Base-by-base conservation (phyloP, 2,329 filamentous ascomycete genomes). In the Ophiostoma himal-ulmi region DNA sequence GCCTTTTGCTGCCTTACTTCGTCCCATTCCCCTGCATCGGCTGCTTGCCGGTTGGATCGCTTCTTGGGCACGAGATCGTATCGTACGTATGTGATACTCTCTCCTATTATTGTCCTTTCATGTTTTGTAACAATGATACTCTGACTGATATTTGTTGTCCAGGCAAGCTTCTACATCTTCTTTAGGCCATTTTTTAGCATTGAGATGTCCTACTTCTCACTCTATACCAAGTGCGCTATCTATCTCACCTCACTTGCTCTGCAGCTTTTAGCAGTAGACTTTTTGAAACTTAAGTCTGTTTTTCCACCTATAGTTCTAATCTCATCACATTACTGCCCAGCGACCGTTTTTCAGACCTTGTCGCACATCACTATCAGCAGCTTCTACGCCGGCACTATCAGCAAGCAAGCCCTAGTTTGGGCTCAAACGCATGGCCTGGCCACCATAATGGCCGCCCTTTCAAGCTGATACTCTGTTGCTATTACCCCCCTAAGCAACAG, bases 241-340 rank as follows among this genome's bases (percentile, higher is more conserved):
- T n/a, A n/a, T 20, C 17, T 48, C 11, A 5, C n/a, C 17, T 48
- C 44, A 5, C n/a, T 13, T n/a, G 20, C 5, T 48, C 17, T 7
- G 5, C 44, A 48, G 4, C 17, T 6, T 48, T 48, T 48, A 48
- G 17, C 17, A 20, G n/a, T 7, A 8, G 14, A 48, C 14, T 7
- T 2, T n/a, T n/a, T 48, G 5, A 20, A 48, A 44, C 7, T 8
- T 8, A 6, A 8, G 1, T 48, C 4, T 48, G 41, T 14, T 48
- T 48, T 48, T 48, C 17, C 17, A 20, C 44, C n/a, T 20, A 48
- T n/a, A 20, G n/a, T 20, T 48, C 44, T 7, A 6, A 17, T 67
- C 65, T 48, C 65, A 67, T 67, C 65, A 67, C 65, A 67, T 67
- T 44, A 48, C 37, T 22, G 65, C 65, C 65, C 65, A 67, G 65